Conservation (phyloP, 805 yeast species). For the Metahyphopichia silvanorum region DNA sequence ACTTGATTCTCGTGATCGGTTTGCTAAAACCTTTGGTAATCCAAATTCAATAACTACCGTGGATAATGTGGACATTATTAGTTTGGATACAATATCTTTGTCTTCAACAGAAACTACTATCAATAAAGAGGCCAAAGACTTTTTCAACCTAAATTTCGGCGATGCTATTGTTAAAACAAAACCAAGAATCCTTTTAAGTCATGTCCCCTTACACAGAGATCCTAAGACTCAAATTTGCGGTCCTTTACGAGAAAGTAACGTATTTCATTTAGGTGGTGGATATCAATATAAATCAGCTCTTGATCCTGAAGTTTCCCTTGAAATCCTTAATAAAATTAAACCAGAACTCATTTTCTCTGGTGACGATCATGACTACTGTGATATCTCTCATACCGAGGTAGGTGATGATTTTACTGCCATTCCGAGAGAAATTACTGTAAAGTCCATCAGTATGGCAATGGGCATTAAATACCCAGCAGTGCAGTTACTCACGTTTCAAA, state of each 20-base stretch:
- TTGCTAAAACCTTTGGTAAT: constrained; percentile 27
- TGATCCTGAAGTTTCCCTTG: constrained; percentile 52
- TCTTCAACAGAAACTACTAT: constrained; percentile 49
- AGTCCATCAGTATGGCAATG: constrained; percentile 40
- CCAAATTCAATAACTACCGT: constrained; percentile 23
- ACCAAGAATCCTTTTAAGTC: constrained; percentile 74
- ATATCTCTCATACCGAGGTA: constrained; percentile 49
- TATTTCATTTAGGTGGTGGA: constrained; percentile 61
- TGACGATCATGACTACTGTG: constrained; percentile 97
- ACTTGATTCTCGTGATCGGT: constrained; percentile 29
- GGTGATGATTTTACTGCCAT: constrained; percentile 5
- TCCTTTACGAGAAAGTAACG: constrained; percentile 63
- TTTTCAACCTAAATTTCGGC: constrained; percentile 38
- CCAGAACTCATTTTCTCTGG: constrained; percentile 82
- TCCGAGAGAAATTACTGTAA: constrained; percentile 34
- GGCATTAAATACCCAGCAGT: constrained; percentile 40
- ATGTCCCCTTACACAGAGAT: constrained; percentile 82
- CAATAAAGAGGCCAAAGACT: constrained; percentile 48
- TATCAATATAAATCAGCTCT: constrained; percentile 86
- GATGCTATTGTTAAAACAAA: constrained; percentile 8
- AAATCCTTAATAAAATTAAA: constrained; percentile 52
- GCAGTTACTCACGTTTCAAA: constrained; percentile 30
- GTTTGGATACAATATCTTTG: constrained; percentile 79
- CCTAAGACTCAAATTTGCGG: constrained; percentile 66
- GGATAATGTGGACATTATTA: constrained; percentile 28